Evolutionary conservation across 1,284 basidiomycete genomes (phyloP).

Genomic region (Athelia psychrophila): DNA sequence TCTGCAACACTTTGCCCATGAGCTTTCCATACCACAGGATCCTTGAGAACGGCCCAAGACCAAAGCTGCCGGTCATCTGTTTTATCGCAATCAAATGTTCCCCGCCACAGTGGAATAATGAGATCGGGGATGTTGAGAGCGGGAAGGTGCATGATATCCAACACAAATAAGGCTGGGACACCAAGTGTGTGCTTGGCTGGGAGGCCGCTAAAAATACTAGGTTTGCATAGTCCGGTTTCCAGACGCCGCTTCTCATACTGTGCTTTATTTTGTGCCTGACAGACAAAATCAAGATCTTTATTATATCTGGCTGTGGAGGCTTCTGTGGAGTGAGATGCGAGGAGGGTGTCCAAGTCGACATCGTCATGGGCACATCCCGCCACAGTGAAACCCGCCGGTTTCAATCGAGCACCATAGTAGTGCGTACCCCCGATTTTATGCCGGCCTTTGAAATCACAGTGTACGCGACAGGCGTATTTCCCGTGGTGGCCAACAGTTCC

Average conservation of each 20-base stretch:
- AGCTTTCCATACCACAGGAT: too few relatives aligned
- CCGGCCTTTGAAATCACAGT: constrained; percentile 27
- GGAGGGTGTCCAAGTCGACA: constrained; percentile 14
- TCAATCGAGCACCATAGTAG: constrained; percentile 29
- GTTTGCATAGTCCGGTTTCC: constrained; percentile 30
- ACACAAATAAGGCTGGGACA: constrained; percentile 24
- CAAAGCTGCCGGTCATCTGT: constrained; percentile 22
- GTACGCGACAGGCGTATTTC: constrained; percentile 26
- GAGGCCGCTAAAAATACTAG: constrained; percentile 29
- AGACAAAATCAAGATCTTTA: constrained; percentile 13
- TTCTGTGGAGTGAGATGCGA: neutral
- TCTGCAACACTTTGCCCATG: constrained; percentile 32
- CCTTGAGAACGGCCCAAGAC: constrained; percentile 31
- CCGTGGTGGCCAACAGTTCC: constrained; percentile 34
- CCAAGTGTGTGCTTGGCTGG: constrained; percentile 12
- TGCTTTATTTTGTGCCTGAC: constrained; percentile 2
- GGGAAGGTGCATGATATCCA: constrained; percentile 31
- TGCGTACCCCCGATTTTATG: constrained; percentile 22
- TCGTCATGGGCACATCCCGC: constrained; percentile 27
- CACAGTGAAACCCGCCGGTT: constrained; percentile 21
- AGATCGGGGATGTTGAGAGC: constrained; percentile 27
- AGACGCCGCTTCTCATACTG: neutral
- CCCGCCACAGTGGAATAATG: constrained; percentile 27
- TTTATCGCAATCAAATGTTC: constrained; percentile 25
- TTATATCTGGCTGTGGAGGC: constrained; percentile 11